A percentile compares a stretch with the other conserved stretches of the same genome.
These are phyloP conservation scores for Cladophialophora exuberans DNA, from an alignment of 2,329 filamentous ascomycete species.

Conservation along the genomic window DNA sequence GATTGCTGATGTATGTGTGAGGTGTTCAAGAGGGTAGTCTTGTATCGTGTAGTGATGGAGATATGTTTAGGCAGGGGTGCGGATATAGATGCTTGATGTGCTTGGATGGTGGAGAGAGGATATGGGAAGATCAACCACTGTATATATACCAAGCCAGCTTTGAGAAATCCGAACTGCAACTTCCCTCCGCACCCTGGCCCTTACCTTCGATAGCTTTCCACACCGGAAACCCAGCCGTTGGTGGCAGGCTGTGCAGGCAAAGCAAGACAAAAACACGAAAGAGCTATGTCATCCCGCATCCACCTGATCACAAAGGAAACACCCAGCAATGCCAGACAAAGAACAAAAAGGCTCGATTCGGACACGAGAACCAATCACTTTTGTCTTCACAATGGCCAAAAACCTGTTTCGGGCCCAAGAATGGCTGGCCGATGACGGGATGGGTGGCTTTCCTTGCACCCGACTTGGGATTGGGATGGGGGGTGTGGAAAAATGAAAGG, in stretches of 20 bases:
- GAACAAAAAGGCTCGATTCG: no score
- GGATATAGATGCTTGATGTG: no score
- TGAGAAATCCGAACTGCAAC: neutral
- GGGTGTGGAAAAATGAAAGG: neutral
- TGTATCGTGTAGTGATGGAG: neutral
- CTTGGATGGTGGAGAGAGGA: neutral
- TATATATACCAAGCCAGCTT: slow-evolving; percentile 4
- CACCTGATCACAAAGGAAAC: neutral
- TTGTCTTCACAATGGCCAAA: neutral
- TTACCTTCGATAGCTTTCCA: neutral
- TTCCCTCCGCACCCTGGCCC: neutral
- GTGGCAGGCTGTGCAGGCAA: no score
- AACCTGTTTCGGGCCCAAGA: slow-evolving; percentile 14
- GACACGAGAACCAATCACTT: neutral
- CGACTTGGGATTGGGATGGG: no score
- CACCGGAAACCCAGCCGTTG: neutral
- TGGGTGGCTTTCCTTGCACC: no score
- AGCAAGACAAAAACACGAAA: neutral
- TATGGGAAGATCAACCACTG: neutral
- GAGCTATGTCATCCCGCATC: slow-evolving; percentile 4
- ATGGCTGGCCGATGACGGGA: slow-evolving; percentile 21
- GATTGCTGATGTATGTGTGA: neutral
- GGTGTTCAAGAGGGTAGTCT: neutral
- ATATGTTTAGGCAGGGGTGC: neutral
- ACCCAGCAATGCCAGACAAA: no score